Evolutionary conservation across 768 basidiomycete species (phyloP).

Genomic region (Rossbeevera mucosa): DNA sequence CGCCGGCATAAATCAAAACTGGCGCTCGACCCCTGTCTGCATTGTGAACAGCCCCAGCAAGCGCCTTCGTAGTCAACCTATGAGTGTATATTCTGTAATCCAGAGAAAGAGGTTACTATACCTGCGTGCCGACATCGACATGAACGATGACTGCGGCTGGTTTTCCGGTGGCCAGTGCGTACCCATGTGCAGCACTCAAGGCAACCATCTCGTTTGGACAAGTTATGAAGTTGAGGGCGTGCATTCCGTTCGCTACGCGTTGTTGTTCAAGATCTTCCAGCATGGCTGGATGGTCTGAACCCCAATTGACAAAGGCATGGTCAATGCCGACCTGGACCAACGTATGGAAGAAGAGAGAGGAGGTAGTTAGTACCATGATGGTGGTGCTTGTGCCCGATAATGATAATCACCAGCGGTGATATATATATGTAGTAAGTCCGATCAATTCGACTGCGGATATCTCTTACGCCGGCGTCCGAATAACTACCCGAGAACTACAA

Average conservation of each 20-base stretch:
- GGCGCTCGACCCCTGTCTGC: constrained; percentile 58
- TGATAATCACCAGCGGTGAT: not conserved
- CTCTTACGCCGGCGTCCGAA: not conserved
- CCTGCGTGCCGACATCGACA: constrained; percentile 69
- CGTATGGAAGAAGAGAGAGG: constrained; percentile 56
- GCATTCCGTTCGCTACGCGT: constrained; percentile 34
- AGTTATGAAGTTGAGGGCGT: constrained; percentile 51
- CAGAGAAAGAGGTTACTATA: constrained; percentile 16
- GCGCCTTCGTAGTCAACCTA: constrained; percentile 31
- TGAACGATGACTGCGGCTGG: constrained; percentile 73
- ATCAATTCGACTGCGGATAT: not conserved
- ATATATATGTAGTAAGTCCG: not conserved
- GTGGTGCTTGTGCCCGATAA: not conserved
- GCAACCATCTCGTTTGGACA: constrained; percentile 79
- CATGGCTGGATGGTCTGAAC: constrained; percentile 68
- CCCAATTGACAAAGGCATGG: constrained; percentile 73
- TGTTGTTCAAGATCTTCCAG: constrained; percentile 66
- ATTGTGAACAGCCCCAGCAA: constrained; percentile 71
- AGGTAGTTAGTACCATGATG: constrained; percentile 48
- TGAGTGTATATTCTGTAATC: not conserved
- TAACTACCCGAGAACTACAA: no score
- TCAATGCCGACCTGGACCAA: constrained; percentile 56
- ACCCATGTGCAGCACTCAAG: constrained; percentile 63
- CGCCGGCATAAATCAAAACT: constrained; percentile 68
- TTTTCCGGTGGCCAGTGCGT: constrained; percentile 58